Percentiles rank a stretch among this genome's conserved stretches.
Evolutionary conservation across 768 basidiomycete genomes (phyloP).

Genomic region (Collybia sordida): DNA sequence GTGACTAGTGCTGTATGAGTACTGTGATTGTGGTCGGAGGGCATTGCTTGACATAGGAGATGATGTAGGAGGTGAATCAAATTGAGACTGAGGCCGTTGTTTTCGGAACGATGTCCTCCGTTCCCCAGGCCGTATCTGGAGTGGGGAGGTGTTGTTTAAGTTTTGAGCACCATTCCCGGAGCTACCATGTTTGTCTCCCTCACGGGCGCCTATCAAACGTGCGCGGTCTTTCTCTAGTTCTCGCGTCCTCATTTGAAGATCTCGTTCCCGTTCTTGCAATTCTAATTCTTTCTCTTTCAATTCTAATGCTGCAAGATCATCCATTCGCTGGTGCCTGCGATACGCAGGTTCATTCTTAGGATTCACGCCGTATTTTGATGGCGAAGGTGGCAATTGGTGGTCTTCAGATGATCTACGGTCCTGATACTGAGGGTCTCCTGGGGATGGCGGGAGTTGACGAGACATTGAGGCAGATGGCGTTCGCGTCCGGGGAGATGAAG

Average conservation of each 20-base stretch:
- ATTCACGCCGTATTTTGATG: slow-evolving; percentile 8
- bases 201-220: slow-evolving; percentile 35
- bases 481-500: slow-evolving; percentile 37
- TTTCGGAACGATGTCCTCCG: slow-evolving; percentile 33
- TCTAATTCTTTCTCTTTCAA: slow-evolving; percentile 55
- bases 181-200: slow-evolving; percentile 17
- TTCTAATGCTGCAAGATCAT: slow-evolving; percentile 53
- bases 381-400: slow-evolving; percentile 9
- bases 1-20: slow-evolving; percentile 43
- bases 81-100: slow-evolving; percentile 17
- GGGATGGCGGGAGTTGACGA: slow-evolving; percentile 21
- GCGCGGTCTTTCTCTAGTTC: slow-evolving; percentile 61
- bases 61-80: slow-evolving; percentile 1
- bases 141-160: slow-evolving; percentile 11
- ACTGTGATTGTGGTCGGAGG: slow-evolving; percentile 15
- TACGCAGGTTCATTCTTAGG: slow-evolving; percentile 26
- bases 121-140: slow-evolving; percentile 28
- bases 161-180: slow-evolving; percentile 15
- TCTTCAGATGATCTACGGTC: slow-evolving; percentile 8
- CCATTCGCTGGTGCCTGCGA: slow-evolving; percentile 37
- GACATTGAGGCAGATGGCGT: slow-evolving; percentile 32
- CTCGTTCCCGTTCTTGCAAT: slow-evolving; percentile 51
- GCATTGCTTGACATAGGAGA: slow-evolving; percentile 7
- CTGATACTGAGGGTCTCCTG: slow-evolving; percentile 19
- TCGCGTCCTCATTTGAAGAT: slow-evolving; percentile 49